phyloP scores from a whole-genome alignment of 2,329 filamentous ascomycete species.

The Cercospora sp. region DNA sequence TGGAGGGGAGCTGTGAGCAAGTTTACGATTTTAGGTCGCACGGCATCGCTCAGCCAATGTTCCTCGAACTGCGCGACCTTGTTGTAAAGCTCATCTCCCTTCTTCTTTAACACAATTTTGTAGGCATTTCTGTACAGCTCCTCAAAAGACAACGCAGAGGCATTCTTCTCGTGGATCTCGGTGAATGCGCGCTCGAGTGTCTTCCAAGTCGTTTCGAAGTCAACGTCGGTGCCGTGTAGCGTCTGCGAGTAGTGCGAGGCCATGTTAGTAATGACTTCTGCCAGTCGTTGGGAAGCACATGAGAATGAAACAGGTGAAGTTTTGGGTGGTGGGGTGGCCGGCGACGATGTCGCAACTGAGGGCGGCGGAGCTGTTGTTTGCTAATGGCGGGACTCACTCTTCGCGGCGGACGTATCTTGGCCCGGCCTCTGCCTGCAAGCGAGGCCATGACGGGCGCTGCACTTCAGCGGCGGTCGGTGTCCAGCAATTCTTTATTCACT shows the following conservation, averaged over 20 bases:
- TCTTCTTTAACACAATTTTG: conserved; percentile 86
- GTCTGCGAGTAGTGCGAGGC: conserved; percentile 46
- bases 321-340: conserved; percentile 43
- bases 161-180: conserved; percentile 91
- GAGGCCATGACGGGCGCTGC: conserved; percentile 34
- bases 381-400: conserved; percentile 55
- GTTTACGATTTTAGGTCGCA: conserved; percentile 68
- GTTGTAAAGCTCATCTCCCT: conserved; percentile 78
- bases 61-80: conserved; percentile 78
- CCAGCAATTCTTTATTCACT: conserved; percentile 5
- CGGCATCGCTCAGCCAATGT: conserved; percentile 72
- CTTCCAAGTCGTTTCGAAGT: conserved; percentile 85
- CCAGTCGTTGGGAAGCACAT: background rate
- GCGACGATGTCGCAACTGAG: background rate
- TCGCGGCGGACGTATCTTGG: conserved; percentile 67
- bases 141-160: conserved; percentile 87
- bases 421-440: conserved; percentile 56
- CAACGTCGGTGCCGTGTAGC: conserved; percentile 62
- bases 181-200: conserved; percentile 72
- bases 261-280: conserved; percentile 5
- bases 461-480: background rate
- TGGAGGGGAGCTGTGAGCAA: conserved; percentile 71
- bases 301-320: conserved; percentile 37
- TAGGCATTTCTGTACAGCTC: conserved; percentile 92
- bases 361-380: conserved; percentile 10